A percentile compares a stretch with the other conserved stretches of the same genome.
Evolutionary conservation across 495 filamentous ascomycete species (phyloP).

Genomic region (Hypoxylon fuscum): DNA sequence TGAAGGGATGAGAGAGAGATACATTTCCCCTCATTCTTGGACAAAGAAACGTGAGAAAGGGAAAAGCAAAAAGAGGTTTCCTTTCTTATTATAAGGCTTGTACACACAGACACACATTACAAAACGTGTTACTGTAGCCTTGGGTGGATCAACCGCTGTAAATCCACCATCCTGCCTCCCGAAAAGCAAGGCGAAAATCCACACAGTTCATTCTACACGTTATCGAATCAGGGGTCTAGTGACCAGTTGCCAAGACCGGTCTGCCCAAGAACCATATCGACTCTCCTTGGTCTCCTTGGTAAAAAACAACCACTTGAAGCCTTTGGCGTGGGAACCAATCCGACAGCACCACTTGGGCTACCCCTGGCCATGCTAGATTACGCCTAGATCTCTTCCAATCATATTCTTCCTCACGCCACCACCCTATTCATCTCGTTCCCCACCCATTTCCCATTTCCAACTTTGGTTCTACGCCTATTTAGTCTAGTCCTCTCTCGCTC

Average conservation of each 20-base stretch:
- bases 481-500: conserved; percentile 33
- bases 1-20: background rate
- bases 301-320: conserved; percentile 5
- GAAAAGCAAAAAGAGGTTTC: background rate
- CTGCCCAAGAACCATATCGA: too few relatives aligned
- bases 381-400: conserved; percentile 27
- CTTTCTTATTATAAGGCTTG: conserved; percentile 5
- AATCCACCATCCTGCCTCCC: conserved; percentile 24
- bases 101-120: too few relatives aligned
- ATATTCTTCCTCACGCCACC: conserved; percentile 31
- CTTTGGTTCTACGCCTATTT: conserved; percentile 41
- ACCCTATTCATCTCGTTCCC: background rate
- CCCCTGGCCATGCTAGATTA: conserved; percentile 35
- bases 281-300: too few relatives aligned
- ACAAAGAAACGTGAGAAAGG: conserved; percentile 17
- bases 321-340: too few relatives aligned
- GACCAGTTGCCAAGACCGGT: conserved; percentile 30
- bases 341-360: too few relatives aligned
- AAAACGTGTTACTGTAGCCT: conserved; percentile 14
- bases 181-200: conserved; percentile 38
- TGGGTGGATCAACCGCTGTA: conserved; percentile 22
- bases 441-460: conserved; percentile 22
- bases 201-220: conserved; percentile 35
- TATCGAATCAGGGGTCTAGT: conserved; percentile 24
- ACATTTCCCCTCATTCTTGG: background rate